Percentiles rank a stretch among this genome's conserved stretches.
Conservation (phyloP, 2,329 filamentous ascomycete genomes). For the Exophiala sideris region DNA sequence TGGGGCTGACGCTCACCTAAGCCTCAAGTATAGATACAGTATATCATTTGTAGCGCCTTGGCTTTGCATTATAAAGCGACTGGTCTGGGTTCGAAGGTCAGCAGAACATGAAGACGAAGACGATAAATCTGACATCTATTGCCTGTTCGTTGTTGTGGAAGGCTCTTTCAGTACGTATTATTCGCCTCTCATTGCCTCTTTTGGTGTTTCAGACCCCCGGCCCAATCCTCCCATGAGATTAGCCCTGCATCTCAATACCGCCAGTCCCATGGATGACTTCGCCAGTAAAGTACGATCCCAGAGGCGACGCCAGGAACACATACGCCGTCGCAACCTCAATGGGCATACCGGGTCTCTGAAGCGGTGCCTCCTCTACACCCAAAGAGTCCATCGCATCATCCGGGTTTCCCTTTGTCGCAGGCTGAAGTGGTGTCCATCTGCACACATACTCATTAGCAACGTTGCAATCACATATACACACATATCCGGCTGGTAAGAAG, state of each 20-base stretch:
- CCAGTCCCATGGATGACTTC: conserved; percentile 24
- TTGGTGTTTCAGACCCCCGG: too few relatives aligned
- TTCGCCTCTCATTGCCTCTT: too few relatives aligned
- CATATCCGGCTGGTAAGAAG: conserved; percentile 5
- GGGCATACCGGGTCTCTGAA: conserved; percentile 38
- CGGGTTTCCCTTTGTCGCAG: conserved; percentile 26
- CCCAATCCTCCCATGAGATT: background rate
- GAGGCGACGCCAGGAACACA: conserved; percentile 37
- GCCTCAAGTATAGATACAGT: too few relatives aligned
- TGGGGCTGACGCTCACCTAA: too few relatives aligned
- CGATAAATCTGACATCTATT: too few relatives aligned
- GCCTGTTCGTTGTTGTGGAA: too few relatives aligned
- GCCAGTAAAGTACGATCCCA: conserved; percentile 22
- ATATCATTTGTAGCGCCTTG: too few relatives aligned
- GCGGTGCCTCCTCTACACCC: conserved; percentile 27
- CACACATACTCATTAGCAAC: background rate
- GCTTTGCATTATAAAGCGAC: too few relatives aligned
- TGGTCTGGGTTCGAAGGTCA: too few relatives aligned
- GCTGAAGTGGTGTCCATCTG: conserved; percentile 35
- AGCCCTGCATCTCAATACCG: conserved; percentile 24
- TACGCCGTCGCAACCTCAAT: conserved; percentile 41
- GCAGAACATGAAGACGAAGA: too few relatives aligned
- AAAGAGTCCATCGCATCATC: conserved; percentile 36
- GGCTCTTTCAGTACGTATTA: too few relatives aligned
- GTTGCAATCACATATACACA: conserved; percentile 4